A percentile compares a stretch with the other conserved stretches of the same genome.
Evolutionary conservation across 1,139 yeast genomes (phyloP).

Genomic region (Magnusiomyces suaveolens): DNA sequence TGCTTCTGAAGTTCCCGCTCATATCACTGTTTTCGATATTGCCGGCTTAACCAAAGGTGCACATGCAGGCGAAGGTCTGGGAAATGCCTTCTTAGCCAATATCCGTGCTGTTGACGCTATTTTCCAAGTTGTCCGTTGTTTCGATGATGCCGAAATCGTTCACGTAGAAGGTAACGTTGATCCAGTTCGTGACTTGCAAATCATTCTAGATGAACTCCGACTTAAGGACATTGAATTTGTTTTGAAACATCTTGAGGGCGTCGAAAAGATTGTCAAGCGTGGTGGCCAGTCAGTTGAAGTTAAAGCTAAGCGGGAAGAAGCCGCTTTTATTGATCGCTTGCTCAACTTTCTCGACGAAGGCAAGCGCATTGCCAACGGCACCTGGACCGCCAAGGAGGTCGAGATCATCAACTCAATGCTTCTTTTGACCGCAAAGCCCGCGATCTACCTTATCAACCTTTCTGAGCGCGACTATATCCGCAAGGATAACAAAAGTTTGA

Average conservation of each 20-base stretch:
- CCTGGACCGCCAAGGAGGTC: conserved; percentile 84
- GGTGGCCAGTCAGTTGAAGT: conserved; percentile 96
- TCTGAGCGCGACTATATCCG: conserved; percentile 91
- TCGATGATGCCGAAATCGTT: conserved; percentile 95
- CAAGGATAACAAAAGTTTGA: conserved; percentile 93
- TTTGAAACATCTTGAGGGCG: conserved; percentile 76
- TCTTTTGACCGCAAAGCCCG: conserved; percentile 82
- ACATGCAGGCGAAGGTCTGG: conserved; percentile 94
- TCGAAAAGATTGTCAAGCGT: conserved; percentile 70
- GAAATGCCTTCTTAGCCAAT: conserved; percentile 94
- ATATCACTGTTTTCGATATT: conserved; percentile 87
- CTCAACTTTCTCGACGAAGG: conserved; percentile 71
- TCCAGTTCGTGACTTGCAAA: conserved; percentile 90
- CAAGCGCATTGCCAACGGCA: conserved; percentile 82
- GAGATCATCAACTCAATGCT: conserved; percentile 81
- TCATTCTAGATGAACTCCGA: conserved; percentile 84
- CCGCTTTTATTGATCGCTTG: conserved; percentile 66
- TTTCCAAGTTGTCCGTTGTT: conserved; percentile 95
- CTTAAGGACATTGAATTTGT: conserved; percentile 95
- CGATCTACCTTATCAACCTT: conserved; percentile 87
- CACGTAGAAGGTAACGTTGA: conserved; percentile 97
- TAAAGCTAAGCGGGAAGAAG: conserved; percentile 89
- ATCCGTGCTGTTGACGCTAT: conserved; percentile 97
- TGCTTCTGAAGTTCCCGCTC: conserved; percentile 83
- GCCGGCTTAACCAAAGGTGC: conserved; percentile 99